phyloP scores from a whole-genome alignment of 2,329 filamentous ascomycete genomes.

The Penicillium griseofulvum region DNA sequence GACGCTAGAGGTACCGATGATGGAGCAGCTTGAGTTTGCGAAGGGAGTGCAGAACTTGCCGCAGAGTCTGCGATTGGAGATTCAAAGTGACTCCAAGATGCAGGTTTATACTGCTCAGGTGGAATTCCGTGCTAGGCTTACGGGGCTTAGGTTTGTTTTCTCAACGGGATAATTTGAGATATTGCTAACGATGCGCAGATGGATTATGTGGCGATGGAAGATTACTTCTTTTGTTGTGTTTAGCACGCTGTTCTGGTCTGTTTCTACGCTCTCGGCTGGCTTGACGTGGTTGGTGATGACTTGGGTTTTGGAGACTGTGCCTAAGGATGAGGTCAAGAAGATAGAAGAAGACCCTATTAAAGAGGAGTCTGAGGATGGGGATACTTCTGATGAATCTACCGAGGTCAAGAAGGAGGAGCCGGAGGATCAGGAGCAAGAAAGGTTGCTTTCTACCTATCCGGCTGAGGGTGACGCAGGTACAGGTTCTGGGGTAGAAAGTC shows the following conservation, averaged over 20 bases:
- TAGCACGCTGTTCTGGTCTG: slow-evolving; percentile 70
- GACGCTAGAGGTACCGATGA: slow-evolving; percentile 65
- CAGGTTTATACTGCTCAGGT: slow-evolving; percentile 73
- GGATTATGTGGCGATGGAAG: slow-evolving; percentile 83
- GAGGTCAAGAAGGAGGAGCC: slow-evolving; percentile 31
- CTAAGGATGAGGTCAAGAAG: slow-evolving; percentile 31
- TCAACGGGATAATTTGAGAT: background rate
- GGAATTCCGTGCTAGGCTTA: slow-evolving; percentile 70
- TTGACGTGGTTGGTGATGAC: slow-evolving; percentile 62
- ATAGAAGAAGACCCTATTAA: slow-evolving; percentile 16
- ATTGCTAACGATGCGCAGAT: slow-evolving; percentile 47
- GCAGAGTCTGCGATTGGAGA: slow-evolving; percentile 58
- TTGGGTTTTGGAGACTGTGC: slow-evolving; percentile 35
- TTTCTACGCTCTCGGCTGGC: slow-evolving; percentile 66
- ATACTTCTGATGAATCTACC: slow-evolving; percentile 19
- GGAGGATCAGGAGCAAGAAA: slow-evolving; percentile 17
- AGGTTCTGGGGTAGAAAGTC: slow-evolving; percentile 52
- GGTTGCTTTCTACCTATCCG: slow-evolving; percentile 18
- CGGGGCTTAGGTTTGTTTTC: slow-evolving; percentile 59
- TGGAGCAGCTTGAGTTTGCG: slow-evolving; percentile 68
- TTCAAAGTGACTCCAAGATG: slow-evolving; percentile 66
- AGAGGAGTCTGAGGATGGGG: slow-evolving; percentile 16
- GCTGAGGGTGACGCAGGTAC: slow-evolving; percentile 45
- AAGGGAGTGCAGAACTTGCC: slow-evolving; percentile 55
- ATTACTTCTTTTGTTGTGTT: slow-evolving; percentile 67